phyloP scores from a whole-genome alignment of 2,329 filamentous ascomycete species.

The Dactylonectria macrodidyma region DNA sequence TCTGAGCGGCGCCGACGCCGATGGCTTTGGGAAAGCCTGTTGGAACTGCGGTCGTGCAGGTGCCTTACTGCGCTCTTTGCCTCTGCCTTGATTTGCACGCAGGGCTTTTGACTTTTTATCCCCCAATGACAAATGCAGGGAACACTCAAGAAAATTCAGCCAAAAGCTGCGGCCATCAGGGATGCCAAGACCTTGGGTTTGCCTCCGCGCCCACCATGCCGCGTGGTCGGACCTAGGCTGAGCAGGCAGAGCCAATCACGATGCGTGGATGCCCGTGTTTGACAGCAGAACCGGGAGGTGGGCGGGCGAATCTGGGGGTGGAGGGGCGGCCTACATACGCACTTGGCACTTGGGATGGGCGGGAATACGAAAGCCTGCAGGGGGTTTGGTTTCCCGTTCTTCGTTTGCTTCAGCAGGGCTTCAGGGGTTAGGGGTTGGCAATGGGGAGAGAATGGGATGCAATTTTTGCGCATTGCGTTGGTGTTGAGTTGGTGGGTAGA shows the following conservation, averaged over 20 bases:
- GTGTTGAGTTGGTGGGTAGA: conserved; percentile 8
- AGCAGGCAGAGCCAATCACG: conserved; percentile 39
- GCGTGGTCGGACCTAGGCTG: conserved; percentile 21
- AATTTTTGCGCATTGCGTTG: conserved; percentile 6
- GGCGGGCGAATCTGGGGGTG: conserved; percentile 9
- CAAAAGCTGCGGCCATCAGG: conserved; percentile 13
- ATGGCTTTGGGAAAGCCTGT: neutral
- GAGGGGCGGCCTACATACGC: neutral
- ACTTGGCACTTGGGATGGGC: neutral
- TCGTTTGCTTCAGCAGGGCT: conserved; percentile 3
- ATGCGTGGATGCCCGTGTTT: conserved; percentile 7
- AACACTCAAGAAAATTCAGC: neutral
- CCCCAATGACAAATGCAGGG: conserved; percentile 7
- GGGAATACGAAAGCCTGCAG: conserved; percentile 18
- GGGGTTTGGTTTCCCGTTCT: neutral
- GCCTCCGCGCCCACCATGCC: conserved; percentile 22
- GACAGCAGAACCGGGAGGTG: conserved; percentile 4
- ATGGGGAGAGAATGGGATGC: neutral
- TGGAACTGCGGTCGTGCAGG: neutral
- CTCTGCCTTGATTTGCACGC: conserved; percentile 2
- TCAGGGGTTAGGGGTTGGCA: conserved; percentile 28
- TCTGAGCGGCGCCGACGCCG: conserved; percentile 3
- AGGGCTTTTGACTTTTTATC: conserved; percentile 1
- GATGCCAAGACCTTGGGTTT: conserved; percentile 12
- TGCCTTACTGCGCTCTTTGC: neutral